Conservation (phyloP, 495 filamentous ascomycete species). For the Platismatia glauca region DNA sequence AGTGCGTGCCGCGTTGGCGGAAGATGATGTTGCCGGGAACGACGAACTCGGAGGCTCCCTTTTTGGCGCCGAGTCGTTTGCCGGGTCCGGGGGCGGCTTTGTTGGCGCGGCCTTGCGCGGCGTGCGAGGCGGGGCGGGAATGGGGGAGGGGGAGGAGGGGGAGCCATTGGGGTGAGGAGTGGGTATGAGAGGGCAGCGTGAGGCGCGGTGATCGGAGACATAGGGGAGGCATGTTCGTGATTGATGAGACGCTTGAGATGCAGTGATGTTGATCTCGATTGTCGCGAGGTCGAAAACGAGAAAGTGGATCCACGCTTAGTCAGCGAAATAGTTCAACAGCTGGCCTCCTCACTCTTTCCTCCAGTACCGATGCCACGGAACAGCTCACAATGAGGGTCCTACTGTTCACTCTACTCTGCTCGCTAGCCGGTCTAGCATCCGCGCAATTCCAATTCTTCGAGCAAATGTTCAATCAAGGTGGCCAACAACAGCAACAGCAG, state of each 20-base stretch:
- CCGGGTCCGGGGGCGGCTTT: constrained; percentile 74
- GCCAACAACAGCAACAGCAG: constrained; percentile 45
- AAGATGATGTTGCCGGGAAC: constrained; percentile 96
- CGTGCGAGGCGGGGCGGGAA: constrained; percentile 71
- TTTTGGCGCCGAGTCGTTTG: constrained; percentile 92
- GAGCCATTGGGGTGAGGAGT: constrained; percentile 17
- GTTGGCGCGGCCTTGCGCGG: constrained; percentile 79
- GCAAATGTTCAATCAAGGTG: constrained; percentile 64
- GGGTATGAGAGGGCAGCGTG: constrained; percentile 22
- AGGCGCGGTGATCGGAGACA: constrained; percentile 13
- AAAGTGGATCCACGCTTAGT: background rate
- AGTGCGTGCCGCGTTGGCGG: constrained; percentile 86
- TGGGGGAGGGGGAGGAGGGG: constrained; percentile 28
- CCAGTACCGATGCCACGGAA: background rate
- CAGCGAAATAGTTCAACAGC: background rate
- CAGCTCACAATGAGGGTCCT: constrained; percentile 23
- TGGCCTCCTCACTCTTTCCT: constrained; percentile 7
- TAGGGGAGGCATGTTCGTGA: constrained; percentile 3
- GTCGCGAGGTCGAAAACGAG: background rate
- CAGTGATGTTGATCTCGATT: background rate
- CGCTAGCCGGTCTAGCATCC: constrained; percentile 39
- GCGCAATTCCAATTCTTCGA: constrained; percentile 89
- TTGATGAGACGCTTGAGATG: background rate
- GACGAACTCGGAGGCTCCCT: constrained; percentile 81
- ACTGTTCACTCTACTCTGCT: constrained; percentile 32